Evolutionary conservation across 2,329 filamentous ascomycete species (phyloP).

Genomic region (Aschersonia sp.): DNA sequence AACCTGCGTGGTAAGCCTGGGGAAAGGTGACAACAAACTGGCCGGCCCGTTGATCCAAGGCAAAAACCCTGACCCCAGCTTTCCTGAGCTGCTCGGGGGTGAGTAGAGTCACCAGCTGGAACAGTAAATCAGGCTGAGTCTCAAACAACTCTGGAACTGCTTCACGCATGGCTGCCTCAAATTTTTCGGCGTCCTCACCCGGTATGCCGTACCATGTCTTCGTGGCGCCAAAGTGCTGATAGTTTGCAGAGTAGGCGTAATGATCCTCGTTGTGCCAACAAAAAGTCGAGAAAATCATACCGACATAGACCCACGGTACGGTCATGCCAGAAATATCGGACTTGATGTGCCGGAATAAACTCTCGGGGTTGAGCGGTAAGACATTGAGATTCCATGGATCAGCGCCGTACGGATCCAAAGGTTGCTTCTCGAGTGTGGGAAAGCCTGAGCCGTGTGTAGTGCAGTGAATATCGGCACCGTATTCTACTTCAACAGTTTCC

Average conservation of each 20-base stretch:
- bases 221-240: constrained; percentile 94
- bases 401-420: constrained; percentile 70
- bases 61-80: constrained; percentile 84
- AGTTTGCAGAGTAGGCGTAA: constrained; percentile 94
- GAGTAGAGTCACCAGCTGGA: constrained; percentile 91
- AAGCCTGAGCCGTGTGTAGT: constrained; percentile 97
- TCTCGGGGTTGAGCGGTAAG: constrained; percentile 78
- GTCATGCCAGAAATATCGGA: constrained; percentile 99
- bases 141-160: constrained; percentile 95
- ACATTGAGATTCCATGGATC: constrained; percentile 96
- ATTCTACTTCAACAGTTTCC: constrained; percentile 94
- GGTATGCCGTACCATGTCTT: constrained; percentile 99
- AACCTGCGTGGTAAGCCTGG: constrained; percentile 92
- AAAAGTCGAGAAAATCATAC: constrained; percentile 99
- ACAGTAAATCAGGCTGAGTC: constrained; percentile 88
- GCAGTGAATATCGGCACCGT: constrained; percentile 94
- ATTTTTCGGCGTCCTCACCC: constrained; percentile 83
- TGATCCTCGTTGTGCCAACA: constrained; percentile 99
- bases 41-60: constrained; percentile 87
- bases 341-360: constrained; percentile 92
- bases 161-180: constrained; percentile 88
- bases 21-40: constrained; percentile 96
- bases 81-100: constrained; percentile 88
- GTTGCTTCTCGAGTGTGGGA: constrained; percentile 83
- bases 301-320: constrained; percentile 96